A percentile compares a stretch with the other conserved stretches of the same genome.
Conservation (phyloP, 2,329 filamentous ascomycete species). For the Pseudogymnoascus sp. region DNA sequence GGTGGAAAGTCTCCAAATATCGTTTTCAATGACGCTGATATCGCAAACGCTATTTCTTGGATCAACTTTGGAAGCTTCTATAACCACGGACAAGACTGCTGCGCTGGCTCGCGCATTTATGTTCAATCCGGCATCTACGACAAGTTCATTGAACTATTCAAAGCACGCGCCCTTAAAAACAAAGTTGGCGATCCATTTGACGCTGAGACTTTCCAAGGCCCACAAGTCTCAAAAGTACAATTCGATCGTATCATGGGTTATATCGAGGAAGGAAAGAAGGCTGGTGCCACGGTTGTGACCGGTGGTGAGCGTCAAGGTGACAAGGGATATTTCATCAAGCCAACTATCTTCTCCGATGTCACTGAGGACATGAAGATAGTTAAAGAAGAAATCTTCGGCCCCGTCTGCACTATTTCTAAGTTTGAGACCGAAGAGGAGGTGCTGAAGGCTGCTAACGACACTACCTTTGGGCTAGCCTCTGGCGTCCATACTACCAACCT, state of each 20-base stretch:
- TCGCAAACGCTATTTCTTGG: slow-evolving; percentile 57
- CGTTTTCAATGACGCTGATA: slow-evolving; percentile 54
- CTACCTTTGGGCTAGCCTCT: slow-evolving; percentile 60
- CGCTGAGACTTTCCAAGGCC: slow-evolving; percentile 61
- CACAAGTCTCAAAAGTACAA: slow-evolving; percentile 62
- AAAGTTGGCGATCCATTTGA: slow-evolving; percentile 62
- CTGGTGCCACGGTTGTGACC: slow-evolving; percentile 56
- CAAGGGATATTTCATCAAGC: slow-evolving; percentile 66
- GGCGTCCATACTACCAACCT: slow-evolving; percentile 62
- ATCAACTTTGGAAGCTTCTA: slow-evolving; percentile 45
- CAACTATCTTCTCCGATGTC: slow-evolving; percentile 66
- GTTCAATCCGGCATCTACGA: slow-evolving; percentile 65
- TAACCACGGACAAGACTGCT: slow-evolving; percentile 40
- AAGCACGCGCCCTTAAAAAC: slow-evolving; percentile 55
- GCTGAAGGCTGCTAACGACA: slow-evolving; percentile 55
- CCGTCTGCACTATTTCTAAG: slow-evolving; percentile 63
- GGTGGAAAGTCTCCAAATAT: slow-evolving; percentile 59
- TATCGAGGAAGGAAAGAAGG: slow-evolving; percentile 58
- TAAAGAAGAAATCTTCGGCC: slow-evolving; percentile 69
- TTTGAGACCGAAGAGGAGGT: slow-evolving; percentile 63
- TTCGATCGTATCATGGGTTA: slow-evolving; percentile 63
- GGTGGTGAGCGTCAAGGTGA: slow-evolving; percentile 60
- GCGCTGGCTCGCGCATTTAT: slow-evolving; percentile 60
- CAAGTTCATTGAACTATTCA: slow-evolving; percentile 60
- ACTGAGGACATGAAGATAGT: slow-evolving; percentile 67